Base-by-base conservation (phyloP, 2,329 filamentous ascomycete species). In the Epichloe gansuensis region DNA sequence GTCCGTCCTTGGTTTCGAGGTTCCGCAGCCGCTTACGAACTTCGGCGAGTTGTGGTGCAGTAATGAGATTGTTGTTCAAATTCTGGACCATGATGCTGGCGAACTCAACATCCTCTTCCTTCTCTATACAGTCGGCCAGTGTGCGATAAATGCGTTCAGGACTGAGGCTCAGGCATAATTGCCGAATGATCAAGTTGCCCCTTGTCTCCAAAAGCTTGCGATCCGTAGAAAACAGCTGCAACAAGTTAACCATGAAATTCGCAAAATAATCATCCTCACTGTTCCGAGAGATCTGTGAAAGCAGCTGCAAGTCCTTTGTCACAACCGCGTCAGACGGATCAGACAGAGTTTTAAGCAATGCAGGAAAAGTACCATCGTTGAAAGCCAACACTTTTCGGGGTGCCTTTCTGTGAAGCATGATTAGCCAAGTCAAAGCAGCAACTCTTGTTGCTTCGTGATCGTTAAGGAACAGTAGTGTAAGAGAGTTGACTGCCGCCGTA, bases 1-100 rank as follows among this genome's bases (percentile, higher is more conserved):
- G 93, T 0, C 91, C 93, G 58, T 98, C 94, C 84, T 83, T 91
- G 9, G 85, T 89, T 66, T 98, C 93, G 2, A 96, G 74, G 61
- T 95, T 98, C 37, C 93, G 80, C 49, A 98, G 73, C 44, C 93
- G 77, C 67, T 95, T 96, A 46, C 93, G 82, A 57, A 98, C 75
- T 60, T 97, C 94, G 1, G 88, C 83, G 34, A 98, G 75, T 68
- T 98, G 91, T 1, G 94, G 93, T 0, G 94, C 93, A 2, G 94
- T 98, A 59, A 98, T 96, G 52, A 98, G 82, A 62, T 98, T 98
- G 68, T 98, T 98, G 72, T 98, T 98, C 50, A 98, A 76, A 62
- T 97, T 97, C 67, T 98, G 93, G 34, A 98, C 90, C 93, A 98
- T 98, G 61, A 98, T 97, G 65, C 91, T 96, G 15, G 93, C 91